Evolutionary conservation across 345 rosid species (phyloP), one percentile per base, ranked within the genome.

Genomic region (Hypericum androsaemum): DNA sequence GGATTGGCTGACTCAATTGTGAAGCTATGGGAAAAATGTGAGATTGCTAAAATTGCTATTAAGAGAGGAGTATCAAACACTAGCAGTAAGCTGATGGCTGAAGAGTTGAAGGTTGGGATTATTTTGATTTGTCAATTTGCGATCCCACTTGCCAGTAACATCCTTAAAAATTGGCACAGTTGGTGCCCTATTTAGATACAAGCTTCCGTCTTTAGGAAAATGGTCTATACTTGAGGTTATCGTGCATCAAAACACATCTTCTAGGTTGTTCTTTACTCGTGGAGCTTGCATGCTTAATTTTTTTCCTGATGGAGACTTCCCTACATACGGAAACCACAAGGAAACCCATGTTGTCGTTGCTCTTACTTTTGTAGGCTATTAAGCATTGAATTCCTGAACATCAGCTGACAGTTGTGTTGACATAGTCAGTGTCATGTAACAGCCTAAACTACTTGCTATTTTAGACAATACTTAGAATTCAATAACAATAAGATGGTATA

Each of bases 11-110:
- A 77, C 68, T 69, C 92, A 8, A 72, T 87, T 48, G 63, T 84
- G 64, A 87, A 87, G 79, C 82, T 90, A 13, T 90, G 98, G 98
- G 98, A 79, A 66, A 87, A 81, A 81, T 90, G 92, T 71, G 98
- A 90, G 79, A 74, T 87, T 71, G 96, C 72, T 51, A 90, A 90
- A 77, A 74, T 90, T 76, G 89, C 95, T 15, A 82, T 87, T 50
- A 90, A 87, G 84, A 90, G 95, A 78, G 95, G 92, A 53, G 78
- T 63, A 13, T 88, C 84, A 67, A 82, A 82, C 69, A 83, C 89
- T 8, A 81, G 80, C 53, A 82, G 89, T 58, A 77, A 64, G 71
- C 42, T 84, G 76, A 90, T 90, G 96, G 89, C 89, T 15, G 84
- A 84, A 72, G 95, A 90, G 66, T 68, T 90, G 46, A 84, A 79